These are phyloP conservation scores for Microascus cirrosus DNA, from an alignment of 2,329 filamentous ascomycete species.

Conservation along the genomic window DNA sequence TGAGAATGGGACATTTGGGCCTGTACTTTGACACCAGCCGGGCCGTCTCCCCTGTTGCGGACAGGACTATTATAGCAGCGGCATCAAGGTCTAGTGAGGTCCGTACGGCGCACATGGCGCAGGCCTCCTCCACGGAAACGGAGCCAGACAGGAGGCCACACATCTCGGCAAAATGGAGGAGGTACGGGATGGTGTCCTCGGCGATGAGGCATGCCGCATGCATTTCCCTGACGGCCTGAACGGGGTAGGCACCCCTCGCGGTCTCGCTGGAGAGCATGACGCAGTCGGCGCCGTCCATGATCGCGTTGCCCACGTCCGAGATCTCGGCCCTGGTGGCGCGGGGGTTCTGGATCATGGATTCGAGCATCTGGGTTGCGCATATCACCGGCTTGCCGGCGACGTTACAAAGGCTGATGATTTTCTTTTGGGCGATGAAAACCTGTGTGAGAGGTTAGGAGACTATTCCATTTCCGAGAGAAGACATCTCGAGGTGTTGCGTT, in stretches of 20 bases:
- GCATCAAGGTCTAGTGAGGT: constrained; percentile 93
- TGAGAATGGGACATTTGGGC: constrained; percentile 97
- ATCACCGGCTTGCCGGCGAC: constrained; percentile 97
- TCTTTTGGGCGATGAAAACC: constrained; percentile 92
- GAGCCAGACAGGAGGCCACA: constrained; percentile 74
- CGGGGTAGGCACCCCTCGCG: constrained; percentile 91
- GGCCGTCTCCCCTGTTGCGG: constrained; percentile 89
- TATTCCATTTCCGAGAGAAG: neutral
- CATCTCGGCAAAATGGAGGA: constrained; percentile 93
- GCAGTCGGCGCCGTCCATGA: constrained; percentile 95
- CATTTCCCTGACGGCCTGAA: constrained; percentile 93
- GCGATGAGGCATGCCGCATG: constrained; percentile 93
- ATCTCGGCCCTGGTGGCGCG: constrained; percentile 96
- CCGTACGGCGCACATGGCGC: constrained; percentile 92
- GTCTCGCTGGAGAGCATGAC: constrained; percentile 99
- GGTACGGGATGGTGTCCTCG: constrained; percentile 94
- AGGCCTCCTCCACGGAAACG: constrained; percentile 81
- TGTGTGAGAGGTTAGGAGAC: neutral
- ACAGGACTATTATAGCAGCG: constrained; percentile 89
- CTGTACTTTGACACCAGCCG: constrained; percentile 97
- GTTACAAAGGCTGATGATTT: constrained; percentile 99
- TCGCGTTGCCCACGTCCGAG: constrained; percentile 94
- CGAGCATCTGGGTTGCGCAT: constrained; percentile 98
- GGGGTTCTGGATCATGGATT: constrained; percentile 99
- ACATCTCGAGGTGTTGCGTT: neutral